A percentile compares a stretch with the other conserved stretches of the same genome.
Conservation (phyloP, 1,284 basidiomycete genomes). For the Marasmius sp. region DNA sequence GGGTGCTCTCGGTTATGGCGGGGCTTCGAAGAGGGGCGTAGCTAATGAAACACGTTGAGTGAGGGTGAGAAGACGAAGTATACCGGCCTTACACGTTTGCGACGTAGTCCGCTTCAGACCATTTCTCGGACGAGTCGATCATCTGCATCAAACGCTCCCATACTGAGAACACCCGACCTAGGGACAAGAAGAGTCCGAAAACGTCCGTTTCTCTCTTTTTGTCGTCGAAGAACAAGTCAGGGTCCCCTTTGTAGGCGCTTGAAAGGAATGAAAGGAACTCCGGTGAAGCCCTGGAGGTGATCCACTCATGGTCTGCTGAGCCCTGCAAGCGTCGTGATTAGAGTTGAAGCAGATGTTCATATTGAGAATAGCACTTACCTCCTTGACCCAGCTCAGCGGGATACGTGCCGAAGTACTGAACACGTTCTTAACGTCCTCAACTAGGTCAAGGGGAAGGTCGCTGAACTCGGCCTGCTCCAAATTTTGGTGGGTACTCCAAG, state of each 20-base stretch:
- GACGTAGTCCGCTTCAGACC: constrained; percentile 57
- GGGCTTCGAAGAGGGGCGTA: constrained; percentile 50
- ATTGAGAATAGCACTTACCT: constrained; percentile 15
- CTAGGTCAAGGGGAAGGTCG: constrained; percentile 35
- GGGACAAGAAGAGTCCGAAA: constrained; percentile 34
- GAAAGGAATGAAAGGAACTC: constrained; percentile 40
- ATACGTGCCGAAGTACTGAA: constrained; percentile 31
- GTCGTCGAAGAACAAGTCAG: constrained; percentile 41
- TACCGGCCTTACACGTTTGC: constrained; percentile 44
- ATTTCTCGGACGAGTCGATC: constrained; percentile 42
- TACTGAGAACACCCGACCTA: constrained; percentile 40
- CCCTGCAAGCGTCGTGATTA: constrained; percentile 18
- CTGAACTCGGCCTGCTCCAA: constrained; percentile 36
- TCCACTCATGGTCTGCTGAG: constrained; percentile 24
- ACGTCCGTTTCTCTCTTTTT: constrained; percentile 15
- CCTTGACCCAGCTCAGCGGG: constrained; percentile 31
- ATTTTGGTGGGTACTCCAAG: constrained; percentile 38
- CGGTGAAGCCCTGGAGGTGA: constrained; percentile 26
- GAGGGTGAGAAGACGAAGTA: neutral
- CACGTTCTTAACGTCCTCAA: constrained; percentile 29
- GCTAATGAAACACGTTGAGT: constrained; percentile 24
- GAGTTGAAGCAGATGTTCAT: neutral
- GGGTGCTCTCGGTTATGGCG: constrained; percentile 39
- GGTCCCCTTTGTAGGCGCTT: constrained; percentile 32
- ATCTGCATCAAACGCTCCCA: constrained; percentile 45